Evolutionary conservation across 1,284 basidiomycete genomes (phyloP), one percentile per base, ranked within the genome.

Genomic region (Naganishia sp.): DNA sequence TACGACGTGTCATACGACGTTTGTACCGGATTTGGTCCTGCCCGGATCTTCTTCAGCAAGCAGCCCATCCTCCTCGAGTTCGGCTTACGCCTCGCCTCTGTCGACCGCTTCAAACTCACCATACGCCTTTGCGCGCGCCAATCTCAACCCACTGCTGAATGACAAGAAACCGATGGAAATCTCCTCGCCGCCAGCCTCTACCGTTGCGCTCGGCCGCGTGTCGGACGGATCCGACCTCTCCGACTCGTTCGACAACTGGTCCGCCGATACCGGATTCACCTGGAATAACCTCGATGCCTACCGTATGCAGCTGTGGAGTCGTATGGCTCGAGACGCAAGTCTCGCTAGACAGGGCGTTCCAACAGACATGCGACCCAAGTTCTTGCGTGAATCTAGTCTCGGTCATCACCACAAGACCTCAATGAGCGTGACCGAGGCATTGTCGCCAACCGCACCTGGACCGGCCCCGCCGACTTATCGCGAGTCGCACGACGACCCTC

Each of bases 291-390:
- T 92, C 74, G 91, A 94, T 79, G 84, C 86, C 77, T 92, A 85
- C 72, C 85, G 91, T 43, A 90, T 91, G 88, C 91, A 93, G 72
- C 82, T 93, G 1, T 93, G 90, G 91, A 85, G 86, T 44, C 86
- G 88, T 78, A 88, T 93, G 84, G 89, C 89, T 0, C 72, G 78
- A 39, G 80, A 80, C 59, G 79, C 78, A 9, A 75, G 75, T 2
- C 71, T 74, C 13, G 75, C 78, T 55, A 77, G 78, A 69, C 71
- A 73, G 50, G 71, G 71, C 23, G 61, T 80, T 2, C 61, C 76
- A 1, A 56, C 67, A 6, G 74, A 75, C 11, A 63, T 78, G 39
- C 75, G 79, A 65, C 79, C 80, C 18, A 80, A 79, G 67, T 81
- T 79, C 71, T 75, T 76, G 66, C 72, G 74, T 56, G 65, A 66